phyloP scores from a whole-genome alignment of 2,329 filamentous ascomycete genomes.

The Neodidymelliopsis sp. region DNA sequence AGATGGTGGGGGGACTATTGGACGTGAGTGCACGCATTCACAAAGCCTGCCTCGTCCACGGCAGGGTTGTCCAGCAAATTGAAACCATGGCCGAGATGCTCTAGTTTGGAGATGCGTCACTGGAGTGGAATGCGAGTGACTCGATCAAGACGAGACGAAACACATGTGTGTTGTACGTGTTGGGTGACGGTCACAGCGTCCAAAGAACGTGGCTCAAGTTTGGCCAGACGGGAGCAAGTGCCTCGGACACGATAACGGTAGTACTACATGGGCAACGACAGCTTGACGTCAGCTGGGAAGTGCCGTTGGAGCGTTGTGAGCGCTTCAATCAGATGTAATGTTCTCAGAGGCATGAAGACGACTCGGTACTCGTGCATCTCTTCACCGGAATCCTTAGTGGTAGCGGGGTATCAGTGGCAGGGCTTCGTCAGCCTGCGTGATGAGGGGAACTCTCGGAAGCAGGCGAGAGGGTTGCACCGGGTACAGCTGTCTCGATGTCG shows the following conservation, averaged over 20 bases:
- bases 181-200: constrained; percentile 14
- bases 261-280: constrained; percentile 14
- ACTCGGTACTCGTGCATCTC: constrained; percentile 28
- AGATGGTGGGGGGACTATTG: constrained; percentile 17
- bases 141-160: constrained; percentile 12
- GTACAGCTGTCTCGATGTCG: constrained; percentile 45
- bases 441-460: constrained; percentile 27
- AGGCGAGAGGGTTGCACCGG: constrained; percentile 40
- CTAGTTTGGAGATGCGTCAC: constrained; percentile 2
- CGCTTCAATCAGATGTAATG: background rate
- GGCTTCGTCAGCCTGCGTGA: constrained; percentile 32
- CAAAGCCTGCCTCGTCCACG: background rate
- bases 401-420: constrained; percentile 29
- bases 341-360: constrained; percentile 7
- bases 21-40: constrained; percentile 7
- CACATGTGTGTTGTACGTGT: constrained; percentile 14
- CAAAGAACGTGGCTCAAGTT: constrained; percentile 16
- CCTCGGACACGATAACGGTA: constrained; percentile 18
- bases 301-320: constrained; percentile 11
- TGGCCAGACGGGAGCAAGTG: constrained; percentile 1
- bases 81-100: background rate
- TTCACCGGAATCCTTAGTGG: constrained; percentile 36
- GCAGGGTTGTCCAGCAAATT: constrained; percentile 5
- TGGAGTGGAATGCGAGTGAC: constrained; percentile 2
- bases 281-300: constrained; percentile 3